Evolutionary conservation across 2,329 filamentous ascomycete species (phyloP).

Genomic region (Emydomyces testavorans): DNA sequence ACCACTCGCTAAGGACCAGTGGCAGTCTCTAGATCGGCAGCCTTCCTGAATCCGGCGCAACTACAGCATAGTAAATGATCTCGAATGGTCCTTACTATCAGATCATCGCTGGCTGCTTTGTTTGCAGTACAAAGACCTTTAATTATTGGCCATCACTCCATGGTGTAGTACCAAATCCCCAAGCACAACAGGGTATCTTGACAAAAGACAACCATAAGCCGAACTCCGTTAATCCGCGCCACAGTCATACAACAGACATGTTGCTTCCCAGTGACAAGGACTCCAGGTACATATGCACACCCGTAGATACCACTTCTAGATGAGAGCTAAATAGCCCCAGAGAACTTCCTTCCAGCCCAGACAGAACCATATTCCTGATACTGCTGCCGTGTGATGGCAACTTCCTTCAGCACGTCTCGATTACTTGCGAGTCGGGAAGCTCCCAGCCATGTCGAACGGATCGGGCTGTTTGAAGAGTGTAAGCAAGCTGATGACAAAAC

Average conservation of each 20-base stretch:
- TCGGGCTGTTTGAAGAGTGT: conserved; percentile 39
- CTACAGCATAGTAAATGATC: too few relatives aligned
- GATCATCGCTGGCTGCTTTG: too few relatives aligned
- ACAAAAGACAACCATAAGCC: too few relatives aligned
- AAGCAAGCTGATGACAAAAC: neutral
- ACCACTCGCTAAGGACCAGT: too few relatives aligned
- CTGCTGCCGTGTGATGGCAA: conserved; percentile 74
- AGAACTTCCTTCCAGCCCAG: conserved; percentile 65
- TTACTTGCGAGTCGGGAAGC: conserved; percentile 67
- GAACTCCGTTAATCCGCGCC: neutral
- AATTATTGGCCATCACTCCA: too few relatives aligned
- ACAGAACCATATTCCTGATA: conserved; percentile 75
- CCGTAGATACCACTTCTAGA: neutral
- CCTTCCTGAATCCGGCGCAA: too few relatives aligned
- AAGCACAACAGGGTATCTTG: neutral
- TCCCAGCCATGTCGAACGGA: conserved; percentile 74
- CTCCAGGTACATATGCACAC: neutral
- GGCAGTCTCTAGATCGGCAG: too few relatives aligned
- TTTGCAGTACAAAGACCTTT: too few relatives aligned
- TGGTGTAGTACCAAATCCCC: neutral
- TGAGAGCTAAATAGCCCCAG: conserved; percentile 14
- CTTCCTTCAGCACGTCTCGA: conserved; percentile 48
- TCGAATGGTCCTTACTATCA: too few relatives aligned
- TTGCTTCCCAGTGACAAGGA: neutral
- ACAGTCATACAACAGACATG: neutral